Evolutionary conservation across 2,329 filamentous ascomycete genomes (phyloP), one percentile per base, ranked within the genome.

Genomic region (Westerdykella sp.): DNA sequence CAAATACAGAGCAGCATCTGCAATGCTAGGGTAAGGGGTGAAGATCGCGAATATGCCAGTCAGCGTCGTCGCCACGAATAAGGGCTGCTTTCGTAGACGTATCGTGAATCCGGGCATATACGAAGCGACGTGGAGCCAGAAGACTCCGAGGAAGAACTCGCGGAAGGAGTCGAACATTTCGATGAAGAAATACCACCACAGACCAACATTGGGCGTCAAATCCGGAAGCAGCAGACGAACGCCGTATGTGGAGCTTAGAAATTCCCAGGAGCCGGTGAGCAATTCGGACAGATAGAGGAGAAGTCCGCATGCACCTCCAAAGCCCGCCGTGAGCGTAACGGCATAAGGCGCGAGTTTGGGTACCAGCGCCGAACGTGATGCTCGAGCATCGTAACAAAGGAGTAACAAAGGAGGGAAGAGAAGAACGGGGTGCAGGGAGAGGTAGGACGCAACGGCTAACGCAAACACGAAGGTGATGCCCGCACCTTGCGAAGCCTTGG

Each of bases 121-220:
- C 32, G 86, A 85, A 0, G 85, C 81, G 45, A 97, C 80, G 63
- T 98, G 93, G 47, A 98, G 78, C 89, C 94, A 97, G 72, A 98
- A 98, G 39, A 98, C 90, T 42, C 87, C 93, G 3, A 98, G 79
- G 75, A 97, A 98, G 75, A 98, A 98, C 55, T 85, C 84, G 32
- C 93, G 80, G 76, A 98, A 98, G 1, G 90, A 91, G 69, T 98
- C 93, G 65, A 98, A 98, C 82, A 98, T 98, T 65, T 98, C 91
- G 54, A 94, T 95, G 64, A 98, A 97, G 71, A 98, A 98, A 69
- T 98, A 98, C 93, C 93, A 98, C 93, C 93, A 98, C 1, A 98
- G 75, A 1, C 93, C 93, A 23, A 94, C 85, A 53, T 97, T 98
- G 11, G 93, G 93, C 0, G 91, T 94, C 34, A 98, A 76, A 62